These are phyloP conservation scores for Chrysanthemum seticuspe DNA, from an alignment of 129 eudicot species.

Conservation along the genomic window DNA sequence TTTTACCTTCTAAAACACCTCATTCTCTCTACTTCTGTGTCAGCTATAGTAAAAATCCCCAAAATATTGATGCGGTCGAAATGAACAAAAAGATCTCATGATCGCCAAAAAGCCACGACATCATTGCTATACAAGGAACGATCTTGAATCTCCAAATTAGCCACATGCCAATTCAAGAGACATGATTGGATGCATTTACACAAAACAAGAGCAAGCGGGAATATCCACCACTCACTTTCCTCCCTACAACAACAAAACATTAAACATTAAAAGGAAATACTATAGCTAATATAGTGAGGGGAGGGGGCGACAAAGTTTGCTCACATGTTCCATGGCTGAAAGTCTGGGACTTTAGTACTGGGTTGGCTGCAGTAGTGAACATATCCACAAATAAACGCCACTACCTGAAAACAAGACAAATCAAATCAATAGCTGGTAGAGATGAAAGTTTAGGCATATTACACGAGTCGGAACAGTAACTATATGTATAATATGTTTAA, in stretches of 20 bases:
- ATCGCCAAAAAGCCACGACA: conserved; percentile 68
- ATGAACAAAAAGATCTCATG: conserved; percentile 34
- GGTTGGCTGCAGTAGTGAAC: conserved; percentile 55
- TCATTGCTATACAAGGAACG: conserved; percentile 70
- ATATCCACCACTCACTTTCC: conserved; percentile 87
- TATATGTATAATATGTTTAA: not conserved
- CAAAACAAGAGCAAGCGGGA: conserved; percentile 66
- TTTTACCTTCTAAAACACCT: conserved; percentile 25
- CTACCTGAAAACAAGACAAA: conserved; percentile 43
- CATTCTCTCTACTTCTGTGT: conserved; percentile 31
- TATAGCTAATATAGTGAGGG: too few relatives aligned
- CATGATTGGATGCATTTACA: conserved; percentile 73
- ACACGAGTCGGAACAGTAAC: not conserved
- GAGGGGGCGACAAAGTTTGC: not conserved
- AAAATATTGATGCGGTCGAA: conserved; percentile 15
- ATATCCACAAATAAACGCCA: conserved; percentile 68
- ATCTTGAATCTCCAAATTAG: conserved; percentile 87
- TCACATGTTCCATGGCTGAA: conserved; percentile 82
- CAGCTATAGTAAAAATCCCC: conserved; percentile 22
- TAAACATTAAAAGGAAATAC: not conserved
- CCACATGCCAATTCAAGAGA: conserved; percentile 79
- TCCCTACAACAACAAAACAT: conserved; percentile 48
- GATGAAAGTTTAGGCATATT: not conserved
- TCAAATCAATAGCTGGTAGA: not conserved
- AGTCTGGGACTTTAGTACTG: conserved; percentile 42